These are phyloP conservation scores for Colletotrichum simmondsii DNA, from an alignment of 2,329 filamentous ascomycete genomes.

Conservation along the genomic window DNA sequence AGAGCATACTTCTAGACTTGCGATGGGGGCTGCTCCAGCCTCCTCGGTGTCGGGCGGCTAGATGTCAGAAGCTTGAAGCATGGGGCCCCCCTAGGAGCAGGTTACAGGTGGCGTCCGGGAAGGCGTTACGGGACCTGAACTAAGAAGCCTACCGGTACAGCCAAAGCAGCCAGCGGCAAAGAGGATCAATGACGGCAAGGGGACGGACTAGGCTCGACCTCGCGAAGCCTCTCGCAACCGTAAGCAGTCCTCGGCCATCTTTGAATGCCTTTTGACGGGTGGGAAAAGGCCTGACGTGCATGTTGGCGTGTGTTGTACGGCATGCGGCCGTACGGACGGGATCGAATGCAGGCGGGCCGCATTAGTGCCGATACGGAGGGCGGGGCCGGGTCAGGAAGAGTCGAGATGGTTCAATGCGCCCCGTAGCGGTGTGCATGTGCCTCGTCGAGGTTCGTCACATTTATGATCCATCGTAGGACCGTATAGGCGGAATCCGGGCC, in stretches of 20 bases:
- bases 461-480: neutral
- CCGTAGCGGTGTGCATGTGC: constrained; percentile 20
- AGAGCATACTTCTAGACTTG: neutral
- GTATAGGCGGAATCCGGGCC: neutral
- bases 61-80: neutral
- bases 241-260: neutral
- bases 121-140: constrained; percentile 7
- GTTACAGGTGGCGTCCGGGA: constrained; percentile 6
- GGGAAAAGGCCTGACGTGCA: constrained; percentile 20
- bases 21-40: neutral
- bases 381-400: constrained; percentile 1
- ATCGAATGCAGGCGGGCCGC: constrained; percentile 18
- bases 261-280: neutral
- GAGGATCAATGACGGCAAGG: neutral
- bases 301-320: neutral
- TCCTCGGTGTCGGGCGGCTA: constrained; percentile 2
- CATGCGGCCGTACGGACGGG: constrained; percentile 31
- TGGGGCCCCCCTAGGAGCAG: neutral
- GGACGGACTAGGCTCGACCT: neutral
- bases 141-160: constrained; percentile 4
- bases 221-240: neutral
- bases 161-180: constrained; percentile 12
- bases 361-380: constrained; percentile 29
- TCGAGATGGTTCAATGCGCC: neutral
- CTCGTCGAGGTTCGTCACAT: neutral